phyloP scores from a whole-genome alignment of 371 early-diverging fungal genomes.

The Mortierella sp. region DNA sequence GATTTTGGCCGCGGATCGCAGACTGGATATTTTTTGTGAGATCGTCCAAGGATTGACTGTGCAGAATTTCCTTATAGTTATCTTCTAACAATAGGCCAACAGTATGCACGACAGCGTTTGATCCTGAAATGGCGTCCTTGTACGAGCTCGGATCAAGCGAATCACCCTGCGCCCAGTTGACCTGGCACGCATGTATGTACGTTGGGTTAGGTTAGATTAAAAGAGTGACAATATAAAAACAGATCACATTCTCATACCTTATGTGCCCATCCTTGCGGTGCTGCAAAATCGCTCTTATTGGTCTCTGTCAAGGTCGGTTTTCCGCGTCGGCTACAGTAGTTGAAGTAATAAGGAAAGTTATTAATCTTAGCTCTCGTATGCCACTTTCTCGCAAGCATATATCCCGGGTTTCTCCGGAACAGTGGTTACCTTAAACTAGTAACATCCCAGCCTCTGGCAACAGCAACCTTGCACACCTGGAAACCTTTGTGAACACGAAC shows the following conservation, averaged over 20 bases:
- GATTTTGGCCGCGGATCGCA: constrained; percentile 35
- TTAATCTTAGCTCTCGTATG: background rate
- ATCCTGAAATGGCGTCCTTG: constrained; percentile 62
- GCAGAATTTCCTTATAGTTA: constrained; percentile 73
- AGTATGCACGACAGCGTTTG: constrained; percentile 76
- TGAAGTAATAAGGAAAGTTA: background rate
- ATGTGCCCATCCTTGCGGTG: constrained; percentile 58
- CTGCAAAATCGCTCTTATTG: constrained; percentile 27
- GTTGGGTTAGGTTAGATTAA: background rate
- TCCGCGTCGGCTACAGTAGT: constrained; percentile 61
- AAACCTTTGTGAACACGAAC: constrained; percentile 51
- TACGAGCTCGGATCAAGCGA: constrained; percentile 72
- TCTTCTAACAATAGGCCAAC: constrained; percentile 79
- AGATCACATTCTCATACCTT: constrained; percentile 43
- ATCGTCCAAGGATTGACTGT: constrained; percentile 61
- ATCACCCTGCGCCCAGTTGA: constrained; percentile 76
- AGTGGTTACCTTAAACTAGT: constrained; percentile 73
- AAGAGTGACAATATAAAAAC: no score
- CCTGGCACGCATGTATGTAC: constrained; percentile 40
- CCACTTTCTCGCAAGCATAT: no score
- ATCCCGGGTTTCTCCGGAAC: background rate
- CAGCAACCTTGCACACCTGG: constrained; percentile 72
- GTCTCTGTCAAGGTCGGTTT: constrained; percentile 55
- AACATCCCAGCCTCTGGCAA: constrained; percentile 80
- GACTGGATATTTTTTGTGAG: constrained; percentile 57